Evolutionary conservation across 1,139 yeast species (phyloP), one percentile per base, ranked within the genome.

Genomic region (Wickerhamomyces sp.): DNA sequence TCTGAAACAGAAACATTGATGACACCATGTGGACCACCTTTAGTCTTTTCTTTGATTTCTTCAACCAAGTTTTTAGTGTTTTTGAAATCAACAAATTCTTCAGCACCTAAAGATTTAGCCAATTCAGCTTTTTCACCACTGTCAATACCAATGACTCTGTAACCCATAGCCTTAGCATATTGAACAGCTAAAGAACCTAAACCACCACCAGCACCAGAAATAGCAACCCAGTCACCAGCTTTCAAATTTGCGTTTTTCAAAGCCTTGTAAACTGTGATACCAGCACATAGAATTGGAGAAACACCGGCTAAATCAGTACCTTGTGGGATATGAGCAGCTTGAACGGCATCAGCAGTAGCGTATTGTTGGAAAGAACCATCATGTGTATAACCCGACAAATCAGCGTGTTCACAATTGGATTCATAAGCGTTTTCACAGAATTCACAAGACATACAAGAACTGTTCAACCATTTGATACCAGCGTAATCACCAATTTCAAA

Each of bases 141-240:
- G 55, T 85, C 94, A 53, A 85, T 81, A 54, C 79, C 92, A 41
- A 83, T 47, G 42, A 82, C 89, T 60, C 90, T 74, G 64, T 69
- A 73, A 52, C 94, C 94, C 87, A 85, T 80, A 45, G 89, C 90
- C 62, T 70, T 76, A 46, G 90, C 94, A 66, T 81, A 84, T 65
- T 84, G 92, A 54, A 85, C 71, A 44, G 90, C 92, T 46, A 84
- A 68, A 37, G 89, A 76, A 46, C 95, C 95, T 56, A 85, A 74
- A 55, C 94, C 95, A 64, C 95, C 90, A 58, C 81, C 88, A 41
- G 90, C 90, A 65, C 95, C 94, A 46, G 87, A 77, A 54, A 84
- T 70, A 51, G 83, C 82, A 44, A 83, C 87, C 87, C 88, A 82
- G 56, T 84, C 77, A 57, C 92, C 94, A 38, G 90, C 78, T 39